Conservation (phyloP, 148 eudicot genomes). For the Silene uniflora region DNA sequence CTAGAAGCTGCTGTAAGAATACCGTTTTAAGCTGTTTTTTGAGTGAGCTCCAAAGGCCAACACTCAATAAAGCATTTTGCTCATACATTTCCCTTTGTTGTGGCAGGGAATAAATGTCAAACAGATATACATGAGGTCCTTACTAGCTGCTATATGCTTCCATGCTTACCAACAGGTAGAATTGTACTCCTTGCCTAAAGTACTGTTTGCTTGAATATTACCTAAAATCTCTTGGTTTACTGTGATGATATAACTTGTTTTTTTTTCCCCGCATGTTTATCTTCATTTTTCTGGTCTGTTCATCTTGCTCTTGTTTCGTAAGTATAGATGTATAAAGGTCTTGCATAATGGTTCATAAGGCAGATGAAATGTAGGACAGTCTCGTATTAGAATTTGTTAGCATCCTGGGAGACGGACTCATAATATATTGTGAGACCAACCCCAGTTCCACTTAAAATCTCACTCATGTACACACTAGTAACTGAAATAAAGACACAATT, state of each 20-base stretch:
- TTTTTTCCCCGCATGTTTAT: too few relatives aligned
- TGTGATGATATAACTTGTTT: too few relatives aligned
- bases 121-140: constrained; percentile 61
- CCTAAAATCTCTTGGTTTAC: too few relatives aligned
- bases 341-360: background rate
- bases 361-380: background rate
- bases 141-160: constrained; percentile 88
- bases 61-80: background rate
- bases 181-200: too few relatives aligned
- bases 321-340: background rate
- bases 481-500: too few relatives aligned
- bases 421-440: background rate
- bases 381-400: background rate
- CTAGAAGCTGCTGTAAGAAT: constrained; percentile 77
- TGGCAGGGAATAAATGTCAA: constrained; percentile 71
- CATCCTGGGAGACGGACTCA: background rate
- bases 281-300: too few relatives aligned
- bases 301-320: too few relatives aligned
- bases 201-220: too few relatives aligned
- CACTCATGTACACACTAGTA: background rate
- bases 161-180: constrained; percentile 99
- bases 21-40: background rate
- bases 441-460: background rate
- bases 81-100: constrained; percentile 2
- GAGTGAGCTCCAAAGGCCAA: background rate